Conservation (phyloP, 208 protist genomes). For the Strigomonas culicis region DNA sequence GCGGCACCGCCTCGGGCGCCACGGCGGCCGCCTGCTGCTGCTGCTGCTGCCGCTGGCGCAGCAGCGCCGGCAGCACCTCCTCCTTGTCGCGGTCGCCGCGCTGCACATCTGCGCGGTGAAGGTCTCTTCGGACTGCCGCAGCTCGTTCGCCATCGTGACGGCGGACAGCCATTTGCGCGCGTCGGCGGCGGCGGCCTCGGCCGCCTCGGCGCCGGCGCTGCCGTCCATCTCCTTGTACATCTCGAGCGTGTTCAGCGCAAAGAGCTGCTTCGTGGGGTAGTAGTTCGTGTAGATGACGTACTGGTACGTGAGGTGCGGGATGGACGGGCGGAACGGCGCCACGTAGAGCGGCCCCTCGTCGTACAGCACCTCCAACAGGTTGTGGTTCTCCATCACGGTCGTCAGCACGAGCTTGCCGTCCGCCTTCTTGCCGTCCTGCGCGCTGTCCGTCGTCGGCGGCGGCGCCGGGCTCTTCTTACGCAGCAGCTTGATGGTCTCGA, state of each 20-base stretch:
- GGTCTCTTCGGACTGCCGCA: constrained; percentile 40
- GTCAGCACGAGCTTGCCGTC: constrained; percentile 87
- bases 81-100: constrained; percentile 38
- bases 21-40: constrained; percentile 11
- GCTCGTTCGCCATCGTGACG: constrained; percentile 46
- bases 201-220: constrained; percentile 15
- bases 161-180: constrained; percentile 30
- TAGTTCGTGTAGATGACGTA: constrained; percentile 93
- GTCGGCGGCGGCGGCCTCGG: constrained; percentile 15
- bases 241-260: not conserved
- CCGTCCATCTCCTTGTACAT: not conserved
- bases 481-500: constrained; percentile 56
- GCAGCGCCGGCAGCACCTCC: constrained; percentile 24
- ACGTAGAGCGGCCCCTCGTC: constrained; percentile 80
- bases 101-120: constrained; percentile 44
- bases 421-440: constrained; percentile 15
- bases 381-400: constrained; percentile 90
- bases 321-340: constrained; percentile 68
- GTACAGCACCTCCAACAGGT: constrained; percentile 58
- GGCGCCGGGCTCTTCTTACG: not conserved
- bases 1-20: not conserved
- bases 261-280: constrained; percentile 35
- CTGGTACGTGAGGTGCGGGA: constrained; percentile 91
- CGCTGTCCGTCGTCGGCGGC: not conserved
- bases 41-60: constrained; percentile 18